These are phyloP conservation scores for Naegleria fowleri DNA, from an alignment of 208 protist species.

Conservation along the genomic window DNA sequence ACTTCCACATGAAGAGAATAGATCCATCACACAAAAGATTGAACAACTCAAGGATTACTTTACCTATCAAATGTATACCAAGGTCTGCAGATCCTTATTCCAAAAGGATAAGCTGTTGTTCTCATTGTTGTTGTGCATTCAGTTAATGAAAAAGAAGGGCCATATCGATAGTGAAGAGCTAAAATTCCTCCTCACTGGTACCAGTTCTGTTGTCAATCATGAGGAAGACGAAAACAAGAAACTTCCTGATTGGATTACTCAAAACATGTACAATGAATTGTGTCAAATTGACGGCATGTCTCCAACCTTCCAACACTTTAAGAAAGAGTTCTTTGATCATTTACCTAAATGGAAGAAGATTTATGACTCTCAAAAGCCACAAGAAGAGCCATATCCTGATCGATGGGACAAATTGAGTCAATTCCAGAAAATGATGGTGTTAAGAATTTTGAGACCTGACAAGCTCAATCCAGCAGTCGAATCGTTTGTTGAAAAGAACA, in stretches of 20 bases:
- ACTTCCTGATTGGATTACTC: slow-evolving; percentile 45
- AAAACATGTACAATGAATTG: slow-evolving; percentile 41
- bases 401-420: slow-evolving; percentile 47
- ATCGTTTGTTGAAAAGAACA: slow-evolving; percentile 76
- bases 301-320: neutral
- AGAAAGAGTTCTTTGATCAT: neutral
- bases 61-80: slow-evolving; percentile 37
- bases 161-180: slow-evolving; percentile 70
- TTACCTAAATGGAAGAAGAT: slow-evolving; percentile 41
- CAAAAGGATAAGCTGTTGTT: slow-evolving; percentile 67
- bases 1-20: neutral
- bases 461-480: slow-evolving; percentile 87
- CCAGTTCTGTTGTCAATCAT: slow-evolving; percentile 49
- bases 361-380: slow-evolving; percentile 37
- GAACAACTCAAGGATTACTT: slow-evolving; percentile 36
- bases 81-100: slow-evolving; percentile 58
- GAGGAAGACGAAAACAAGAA: neutral
- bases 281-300: slow-evolving; percentile 25
- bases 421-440: slow-evolving; percentile 69
- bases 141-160: slow-evolving; percentile 59
- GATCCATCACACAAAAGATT: slow-evolving; percentile 4
- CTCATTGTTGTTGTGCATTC: slow-evolving; percentile 75
- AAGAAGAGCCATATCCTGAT: slow-evolving; percentile 29
- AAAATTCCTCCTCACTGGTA: slow-evolving; percentile 81
- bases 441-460: slow-evolving; percentile 55